Percentiles rank a stretch among this genome's conserved stretches.
Conservation (phyloP, 495 filamentous ascomycete genomes). For the Ascobolus immersus region DNA sequence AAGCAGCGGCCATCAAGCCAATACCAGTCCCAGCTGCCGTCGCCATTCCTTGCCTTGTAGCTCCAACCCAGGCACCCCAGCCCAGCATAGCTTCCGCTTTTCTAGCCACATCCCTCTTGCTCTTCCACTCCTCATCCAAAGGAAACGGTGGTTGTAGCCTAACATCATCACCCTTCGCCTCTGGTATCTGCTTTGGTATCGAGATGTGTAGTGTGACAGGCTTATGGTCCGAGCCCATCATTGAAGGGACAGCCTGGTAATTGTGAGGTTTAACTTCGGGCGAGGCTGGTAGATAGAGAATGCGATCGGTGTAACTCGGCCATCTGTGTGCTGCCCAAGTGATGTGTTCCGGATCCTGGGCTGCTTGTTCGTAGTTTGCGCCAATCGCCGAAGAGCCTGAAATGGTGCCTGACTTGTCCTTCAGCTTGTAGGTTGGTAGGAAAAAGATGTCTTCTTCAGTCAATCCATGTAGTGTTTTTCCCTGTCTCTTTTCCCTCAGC, state of each 20-base stretch:
- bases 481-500: conserved; percentile 33
- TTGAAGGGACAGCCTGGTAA: conserved; percentile 51
- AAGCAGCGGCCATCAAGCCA: no score
- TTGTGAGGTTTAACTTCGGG: conserved; percentile 24
- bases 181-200: conserved; percentile 4
- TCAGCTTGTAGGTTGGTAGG: conserved; percentile 80
- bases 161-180: background rate
- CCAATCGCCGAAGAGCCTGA: no score
- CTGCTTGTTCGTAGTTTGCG: conserved; percentile 6
- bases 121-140: no score
- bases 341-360: conserved; percentile 18
- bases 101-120: no score
- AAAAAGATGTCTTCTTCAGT: conserved; percentile 50
- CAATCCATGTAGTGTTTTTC: conserved; percentile 48
- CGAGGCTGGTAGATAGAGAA: conserved; percentile 43
- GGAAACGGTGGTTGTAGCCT: no score
- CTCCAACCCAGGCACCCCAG: no score
- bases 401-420: conserved; percentile 21
- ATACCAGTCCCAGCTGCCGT: no score
- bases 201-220: conserved; percentile 18
- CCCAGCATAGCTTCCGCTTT: no score
- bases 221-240: conserved; percentile 61
- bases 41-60: no score
- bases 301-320: conserved; percentile 85
- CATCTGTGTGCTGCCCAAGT: conserved; percentile 53